phyloP scores from a whole-genome alignment of 495 filamentous ascomycete genomes.

The Physcia stellaris region DNA sequence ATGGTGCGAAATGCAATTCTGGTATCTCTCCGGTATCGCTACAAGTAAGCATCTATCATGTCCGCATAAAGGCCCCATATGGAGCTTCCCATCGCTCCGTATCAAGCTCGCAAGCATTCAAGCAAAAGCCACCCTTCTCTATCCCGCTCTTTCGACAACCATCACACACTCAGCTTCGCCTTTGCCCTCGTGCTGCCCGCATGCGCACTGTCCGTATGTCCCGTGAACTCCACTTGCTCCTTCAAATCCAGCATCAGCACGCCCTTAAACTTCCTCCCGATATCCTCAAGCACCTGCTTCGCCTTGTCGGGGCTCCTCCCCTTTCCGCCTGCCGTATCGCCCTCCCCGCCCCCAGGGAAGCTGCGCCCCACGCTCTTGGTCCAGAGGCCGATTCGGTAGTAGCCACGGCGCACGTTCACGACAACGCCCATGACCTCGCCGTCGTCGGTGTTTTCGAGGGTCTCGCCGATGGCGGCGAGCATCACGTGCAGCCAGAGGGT shows the following conservation, averaged over 20 bases:
- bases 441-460: constrained; percentile 79
- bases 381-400: constrained; percentile 92
- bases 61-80: too few species aligned
- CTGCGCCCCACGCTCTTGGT: constrained; percentile 80
- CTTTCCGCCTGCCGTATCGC: constrained; percentile 52
- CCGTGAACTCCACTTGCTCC: constrained; percentile 84
- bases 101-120: too few species aligned
- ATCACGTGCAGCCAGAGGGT: constrained; percentile 95
- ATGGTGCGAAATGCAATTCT: too few species aligned
- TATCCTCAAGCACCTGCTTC: constrained; percentile 64
- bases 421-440: constrained; percentile 98
- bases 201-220: constrained; percentile 87
- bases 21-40: too few species aligned
- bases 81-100: too few species aligned
- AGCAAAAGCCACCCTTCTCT: too few species aligned
- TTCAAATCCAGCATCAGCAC: constrained; percentile 59
- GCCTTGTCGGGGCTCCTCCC: constrained; percentile 63
- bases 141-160: too few species aligned
- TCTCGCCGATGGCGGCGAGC: constrained; percentile 94
- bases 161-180: constrained; percentile 73
- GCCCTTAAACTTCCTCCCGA: constrained; percentile 84
- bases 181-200: constrained; percentile 87
- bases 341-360: constrained; percentile 59
- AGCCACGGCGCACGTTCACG: constrained; percentile 94
- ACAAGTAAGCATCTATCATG: too few species aligned